A percentile compares a stretch with the other conserved stretches of the same genome.
Conservation (phyloP, 1,284 basidiomycete genomes). For the Trametes sp. region DNA sequence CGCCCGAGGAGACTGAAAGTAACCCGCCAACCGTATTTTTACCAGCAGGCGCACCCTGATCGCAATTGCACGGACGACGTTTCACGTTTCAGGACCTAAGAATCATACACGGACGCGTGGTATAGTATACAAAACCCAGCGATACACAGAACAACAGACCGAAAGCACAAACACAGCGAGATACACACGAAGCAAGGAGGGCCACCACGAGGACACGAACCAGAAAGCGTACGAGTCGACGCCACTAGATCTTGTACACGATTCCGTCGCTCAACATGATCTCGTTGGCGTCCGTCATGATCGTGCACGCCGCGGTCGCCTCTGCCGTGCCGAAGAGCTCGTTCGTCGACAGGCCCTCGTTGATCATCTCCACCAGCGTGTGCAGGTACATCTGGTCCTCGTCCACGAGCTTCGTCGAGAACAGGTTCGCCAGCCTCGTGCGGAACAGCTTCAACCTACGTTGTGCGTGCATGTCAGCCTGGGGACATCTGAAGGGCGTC, state of each 20-base stretch:
- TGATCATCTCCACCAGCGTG: conserved; percentile 80
- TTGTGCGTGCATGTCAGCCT: not conserved
- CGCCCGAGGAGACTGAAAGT: too few species aligned
- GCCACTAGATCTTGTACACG: conserved; percentile 74
- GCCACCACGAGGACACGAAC: not conserved
- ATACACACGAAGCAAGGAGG: not conserved
- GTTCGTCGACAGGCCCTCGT: conserved; percentile 75
- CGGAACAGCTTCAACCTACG: conserved; percentile 81
- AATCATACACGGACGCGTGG: not conserved
- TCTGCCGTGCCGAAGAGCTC: conserved; percentile 84
- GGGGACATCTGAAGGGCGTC: not conserved
- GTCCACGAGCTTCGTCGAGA: conserved; percentile 74
- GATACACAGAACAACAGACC: conserved; percentile 3
- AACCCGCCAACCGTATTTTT: too few species aligned
- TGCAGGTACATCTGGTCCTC: conserved; percentile 78
- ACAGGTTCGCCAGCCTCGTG: conserved; percentile 72
- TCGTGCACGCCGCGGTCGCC: conserved; percentile 75
- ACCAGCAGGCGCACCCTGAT: too few species aligned
- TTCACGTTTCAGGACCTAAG: too few species aligned
- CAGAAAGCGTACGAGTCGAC: too few species aligned
- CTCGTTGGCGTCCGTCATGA: conserved; percentile 87
- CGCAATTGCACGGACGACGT: too few species aligned
- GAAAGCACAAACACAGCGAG: not conserved
- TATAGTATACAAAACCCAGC: not conserved
- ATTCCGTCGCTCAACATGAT: conserved; percentile 88